phyloP scores from a whole-genome alignment of 192 early-diverging fungal species.

The Coemansia sp. region DNA sequence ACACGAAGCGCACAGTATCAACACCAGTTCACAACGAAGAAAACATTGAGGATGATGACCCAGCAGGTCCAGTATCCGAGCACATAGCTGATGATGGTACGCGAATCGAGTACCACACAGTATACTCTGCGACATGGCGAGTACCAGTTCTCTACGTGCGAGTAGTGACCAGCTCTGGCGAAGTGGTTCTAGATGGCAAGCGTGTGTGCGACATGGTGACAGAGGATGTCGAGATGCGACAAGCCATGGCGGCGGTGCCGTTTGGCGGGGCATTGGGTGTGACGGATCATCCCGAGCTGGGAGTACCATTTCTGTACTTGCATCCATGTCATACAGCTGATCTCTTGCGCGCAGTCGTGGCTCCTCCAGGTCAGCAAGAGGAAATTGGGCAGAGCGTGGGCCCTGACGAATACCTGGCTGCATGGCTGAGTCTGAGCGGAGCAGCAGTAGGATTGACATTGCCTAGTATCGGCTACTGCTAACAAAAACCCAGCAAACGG shows the following conservation, averaged over 20 bases:
- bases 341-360: slow-evolving; percentile 28
- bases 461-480: slow-evolving; percentile 8
- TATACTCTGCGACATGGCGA: slow-evolving; percentile 43
- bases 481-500: neutral
- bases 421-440: slow-evolving; percentile 44
- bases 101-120: slow-evolving; percentile 38
- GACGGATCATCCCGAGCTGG: slow-evolving; percentile 46
- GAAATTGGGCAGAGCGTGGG: slow-evolving; percentile 9
- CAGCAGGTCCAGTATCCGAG: neutral
- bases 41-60: slow-evolving; percentile 29
- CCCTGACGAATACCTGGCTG: slow-evolving; percentile 28
- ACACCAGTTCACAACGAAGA: neutral
- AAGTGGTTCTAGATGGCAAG: slow-evolving; percentile 21
- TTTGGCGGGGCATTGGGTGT: slow-evolving; percentile 57
- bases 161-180: neutral
- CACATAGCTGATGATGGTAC: neutral
- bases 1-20: neutral
- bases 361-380: neutral
- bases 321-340: slow-evolving; percentile 56
- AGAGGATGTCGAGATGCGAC: slow-evolving; percentile 22
- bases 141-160: slow-evolving; percentile 47
- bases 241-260: slow-evolving; percentile 37
- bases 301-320: slow-evolving; percentile 39
- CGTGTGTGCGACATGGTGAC: slow-evolving; percentile 19
- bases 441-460: slow-evolving; percentile 42